These are phyloP conservation scores for Cytospora piceicola DNA, from an alignment of 2,329 filamentous ascomycete species.

Conservation along the genomic window DNA sequence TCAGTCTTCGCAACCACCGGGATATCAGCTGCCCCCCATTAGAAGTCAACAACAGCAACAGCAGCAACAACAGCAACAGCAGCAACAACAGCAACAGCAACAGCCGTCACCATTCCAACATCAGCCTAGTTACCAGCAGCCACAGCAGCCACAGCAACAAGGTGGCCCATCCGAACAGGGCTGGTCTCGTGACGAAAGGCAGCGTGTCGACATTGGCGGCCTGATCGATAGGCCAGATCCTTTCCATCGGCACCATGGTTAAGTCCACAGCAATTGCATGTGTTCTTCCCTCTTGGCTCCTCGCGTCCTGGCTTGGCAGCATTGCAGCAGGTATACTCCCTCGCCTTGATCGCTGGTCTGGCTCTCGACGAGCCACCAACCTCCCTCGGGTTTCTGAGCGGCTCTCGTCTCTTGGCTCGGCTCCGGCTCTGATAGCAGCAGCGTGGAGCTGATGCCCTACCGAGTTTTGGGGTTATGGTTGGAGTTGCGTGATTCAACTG, in stretches of 20 bases:
- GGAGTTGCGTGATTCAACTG: constrained; percentile 13
- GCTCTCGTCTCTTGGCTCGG: neutral
- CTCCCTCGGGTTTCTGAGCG: neutral
- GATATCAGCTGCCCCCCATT: constrained; percentile 55
- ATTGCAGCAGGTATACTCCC: neutral
- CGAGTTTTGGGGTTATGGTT: neutral
- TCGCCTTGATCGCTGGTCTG: neutral
- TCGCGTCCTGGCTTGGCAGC: neutral
- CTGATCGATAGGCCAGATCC: constrained; percentile 62
- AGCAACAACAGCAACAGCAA: too few relatives aligned
- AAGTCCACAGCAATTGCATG: neutral
- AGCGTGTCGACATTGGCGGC: constrained; percentile 64
- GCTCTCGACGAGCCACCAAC: neutral
- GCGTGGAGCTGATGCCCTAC: neutral
- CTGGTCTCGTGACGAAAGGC: constrained; percentile 54
- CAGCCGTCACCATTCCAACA: constrained; percentile 46
- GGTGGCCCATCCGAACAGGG: constrained; percentile 23
- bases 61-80: constrained; percentile 41
- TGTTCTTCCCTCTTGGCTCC: neutral
- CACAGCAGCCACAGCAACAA: constrained; percentile 39
- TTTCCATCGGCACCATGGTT: constrained; percentile 34
- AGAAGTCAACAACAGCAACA: constrained; percentile 43
- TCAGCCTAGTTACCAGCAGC: constrained; percentile 37
- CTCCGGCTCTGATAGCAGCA: neutral
- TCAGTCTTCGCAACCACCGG: constrained; percentile 40